Evolutionary conservation across 225 moss, liverwort and hornwort genomes (phyloP), one percentile per base, ranked within the genome.

Genomic region (Lunularia cruciata): DNA sequence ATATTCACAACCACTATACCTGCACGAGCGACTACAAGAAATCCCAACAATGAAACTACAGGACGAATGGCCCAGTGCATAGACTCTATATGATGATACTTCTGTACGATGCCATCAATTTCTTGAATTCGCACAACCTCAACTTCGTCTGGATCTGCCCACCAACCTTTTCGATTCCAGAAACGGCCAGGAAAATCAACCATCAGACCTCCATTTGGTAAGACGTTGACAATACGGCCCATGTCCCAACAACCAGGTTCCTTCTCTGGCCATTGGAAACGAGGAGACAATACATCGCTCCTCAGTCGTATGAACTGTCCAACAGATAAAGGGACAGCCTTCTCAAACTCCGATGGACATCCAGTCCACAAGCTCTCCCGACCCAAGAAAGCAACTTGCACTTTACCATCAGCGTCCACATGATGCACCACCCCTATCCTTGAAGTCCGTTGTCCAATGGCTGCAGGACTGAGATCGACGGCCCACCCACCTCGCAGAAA

Each of bases 21-120:
- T 57, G 90, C 84, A 38, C 95, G 89, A 56, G 85, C 85, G 75
- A 86, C 90, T 72, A 90, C 81, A 60, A 95, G 78, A 69, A 90
- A 84, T 67, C 92, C 95, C 60, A 95, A 67, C 72, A 95, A 59
- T 55, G 89, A 86, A 16, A 95, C 74, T n/a, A 90, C 82, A 13
- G 95, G 95, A 65, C 95, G 92, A 26, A 95, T 80, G 65, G 85
- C 88, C 95, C 95, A 95, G 78, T 95, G 95, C 95, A 95, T 95
- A 65, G 89, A 88, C 80, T 92, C 87, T 18, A 95, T 68, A 47
- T 92, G 92, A 68, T 95, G 88, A 70, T 88, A 95, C 75, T 95
- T 95, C 42, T 87, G 85, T 54, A 86, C 63, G 55, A 95, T 40
- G 43, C 95, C 95, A 12, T 85, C 89, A 42, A 95, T 90, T 60